Conservation (phyloP, 441 rosid genomes). For the Populus hybrid region DNA sequence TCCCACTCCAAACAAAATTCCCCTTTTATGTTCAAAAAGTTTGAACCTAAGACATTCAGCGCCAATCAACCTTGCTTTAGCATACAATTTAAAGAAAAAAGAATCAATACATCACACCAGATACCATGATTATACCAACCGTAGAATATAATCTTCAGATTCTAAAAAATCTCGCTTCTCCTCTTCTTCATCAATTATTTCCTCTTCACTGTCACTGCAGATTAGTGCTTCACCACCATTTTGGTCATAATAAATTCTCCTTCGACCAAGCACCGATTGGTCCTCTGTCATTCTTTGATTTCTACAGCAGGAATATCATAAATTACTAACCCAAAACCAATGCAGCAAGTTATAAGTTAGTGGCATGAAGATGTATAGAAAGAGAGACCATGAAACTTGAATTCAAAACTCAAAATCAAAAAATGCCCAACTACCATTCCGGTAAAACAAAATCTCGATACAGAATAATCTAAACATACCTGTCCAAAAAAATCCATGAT, state of each 20-base stretch:
- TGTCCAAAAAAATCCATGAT: slow-evolving; percentile 94
- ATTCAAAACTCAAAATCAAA: neutral
- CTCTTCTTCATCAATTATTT: slow-evolving; percentile 75
- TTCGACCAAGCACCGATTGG: slow-evolving; percentile 93
- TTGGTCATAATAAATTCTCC: slow-evolving; percentile 98
- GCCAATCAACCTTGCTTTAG: neutral
- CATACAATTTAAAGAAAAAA: slow-evolving; percentile 1
- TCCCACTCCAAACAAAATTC: neutral
- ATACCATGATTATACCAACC: slow-evolving; percentile 59
- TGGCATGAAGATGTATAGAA: neutral
- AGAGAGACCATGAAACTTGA: neutral
- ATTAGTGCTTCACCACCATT: slow-evolving; percentile 98
- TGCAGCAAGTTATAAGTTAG: neutral
- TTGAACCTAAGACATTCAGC: neutral
- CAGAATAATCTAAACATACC: slow-evolving; percentile 39
- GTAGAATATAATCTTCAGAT: slow-evolving; percentile 78
- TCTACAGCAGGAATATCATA: slow-evolving; percentile 43
- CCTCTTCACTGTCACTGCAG: slow-evolving; percentile 99
- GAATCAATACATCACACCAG: slow-evolving; percentile 3
- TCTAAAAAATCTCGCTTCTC: slow-evolving; percentile 71
- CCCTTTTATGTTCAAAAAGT: neutral
- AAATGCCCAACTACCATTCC: neutral
- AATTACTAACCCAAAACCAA: slow-evolving; percentile 2
- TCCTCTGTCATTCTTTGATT: slow-evolving; percentile 99
- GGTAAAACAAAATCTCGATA: neutral